Base-by-base conservation (phyloP, 1,139 yeast genomes). In the Pichia sp. region DNA sequence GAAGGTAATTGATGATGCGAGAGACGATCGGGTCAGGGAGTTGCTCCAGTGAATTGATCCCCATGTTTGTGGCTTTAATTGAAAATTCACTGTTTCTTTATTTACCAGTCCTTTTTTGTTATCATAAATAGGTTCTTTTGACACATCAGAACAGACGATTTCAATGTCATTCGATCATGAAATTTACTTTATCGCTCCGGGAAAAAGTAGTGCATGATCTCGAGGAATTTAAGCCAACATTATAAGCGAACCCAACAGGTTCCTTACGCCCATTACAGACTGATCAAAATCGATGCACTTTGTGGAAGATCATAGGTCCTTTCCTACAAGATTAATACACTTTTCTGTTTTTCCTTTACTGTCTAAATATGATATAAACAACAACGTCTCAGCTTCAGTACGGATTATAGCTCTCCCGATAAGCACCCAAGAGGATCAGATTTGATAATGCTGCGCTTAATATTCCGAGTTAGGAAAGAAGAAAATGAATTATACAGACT, bases 11-110 rank as follows among this genome's bases (percentile, higher is more conserved):
- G 1, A 62, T 55, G 1, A 69, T 56, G 5, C 34, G 40, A 0
- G 52, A 30, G 8, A 66, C 32, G 6, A 68, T 52, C 7, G 23
- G 40, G 10, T 59, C 63, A 2, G 69, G 67, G 2, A 67, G 53
- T 13, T 55, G 59, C 13, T 50, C 47, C 15, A 55, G 23, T 8
- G 47, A 41, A 13, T 2, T 8, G 5, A 36, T 19, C 8, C 10
- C 19, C 43, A 36, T 32, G 11, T 45, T 45, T 10, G 23, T 19
- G 23, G 2, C 23, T 19, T 19, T 19, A 3, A 19, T 19, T 3
- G 23, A 19, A 19, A 19, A 19, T 19, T 19, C 23, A 19, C 23
- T 3, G 23, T 19, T 19, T 19, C 23, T 19, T 19, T 19, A 19
- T 19, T 19, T 19, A 19, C 47, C 13, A 8, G n/a, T 19, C 8